Base-by-base conservation (phyloP, 371 early-diverging fungal genomes). In the Paraphysoderma sedebokerense region DNA sequence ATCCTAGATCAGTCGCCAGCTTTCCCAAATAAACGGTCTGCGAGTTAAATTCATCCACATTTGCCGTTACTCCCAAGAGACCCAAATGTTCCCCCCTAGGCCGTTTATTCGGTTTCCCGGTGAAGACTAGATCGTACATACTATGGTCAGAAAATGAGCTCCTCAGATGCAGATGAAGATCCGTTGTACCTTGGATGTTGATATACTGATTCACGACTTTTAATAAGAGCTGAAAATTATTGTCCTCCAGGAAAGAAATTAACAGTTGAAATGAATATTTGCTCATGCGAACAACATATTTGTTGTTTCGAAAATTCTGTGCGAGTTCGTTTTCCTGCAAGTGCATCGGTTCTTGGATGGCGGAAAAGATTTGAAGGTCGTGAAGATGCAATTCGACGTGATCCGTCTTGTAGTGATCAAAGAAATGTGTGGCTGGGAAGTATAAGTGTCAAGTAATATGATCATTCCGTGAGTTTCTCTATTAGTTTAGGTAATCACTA, bases 161-260 rank as follows among this genome's bases (percentile, higher is more conserved):
- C 24, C 12, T 27, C 6, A 20, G 13, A 49, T 29, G 23, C 24
- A n/a, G 50, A 47, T 31, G 59, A n/a, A n/a, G n/a, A n/a, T n/a
- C n/a, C n/a, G n/a, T 57, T 15, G 7, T 33, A 51, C 70, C 85
- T 60, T 85, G 70, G 35, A 99, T 91, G 52, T 84, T 76, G 31
- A 99, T 59, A 55, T 90, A 79, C 60, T 91, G 88, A 59, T 96
- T 97, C 33, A 97, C 78, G n/a, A 98, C 74, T 49, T 90, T 76
- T 53, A 96, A 70, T 48, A 99, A 60, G 32, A 87, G 72, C 52
- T 80, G 76, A 50, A 82, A 77, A 50, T 83, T 77, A 62, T 88
- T 89, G 47, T 92, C 92, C 64, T 96, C 87, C 47, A 98, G 63
- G 62, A 86, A 98, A 38, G 82, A 71, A 38, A 98, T 62, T 47